These are phyloP conservation scores for Aurifilum marmelostoma DNA, from an alignment of 2,329 filamentous ascomycete genomes.

Conservation along the genomic window DNA sequence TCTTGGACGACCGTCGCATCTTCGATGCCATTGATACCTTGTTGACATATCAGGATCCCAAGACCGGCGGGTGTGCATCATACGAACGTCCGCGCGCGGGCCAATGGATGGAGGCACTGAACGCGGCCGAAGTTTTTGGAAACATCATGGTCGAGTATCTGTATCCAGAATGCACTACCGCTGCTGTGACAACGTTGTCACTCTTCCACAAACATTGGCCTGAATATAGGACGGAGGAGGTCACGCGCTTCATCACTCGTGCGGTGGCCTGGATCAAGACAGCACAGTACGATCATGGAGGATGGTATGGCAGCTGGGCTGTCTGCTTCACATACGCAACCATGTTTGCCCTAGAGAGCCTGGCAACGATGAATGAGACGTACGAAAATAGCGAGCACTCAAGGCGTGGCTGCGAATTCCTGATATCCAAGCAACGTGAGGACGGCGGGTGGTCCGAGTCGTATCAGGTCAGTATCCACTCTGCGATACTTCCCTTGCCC, in stretches of 20 bases:
- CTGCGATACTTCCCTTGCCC: neutral
- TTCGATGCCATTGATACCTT: conserved; percentile 90
- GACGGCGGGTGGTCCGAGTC: conserved; percentile 98
- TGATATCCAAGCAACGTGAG: conserved; percentile 79
- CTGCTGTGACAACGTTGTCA: conserved; percentile 84
- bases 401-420: conserved; percentile 79
- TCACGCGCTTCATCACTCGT: conserved; percentile 70
- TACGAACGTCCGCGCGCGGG: conserved; percentile 86
- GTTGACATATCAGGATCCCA: conserved; percentile 83
- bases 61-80: conserved; percentile 81
- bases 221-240: conserved; percentile 75
- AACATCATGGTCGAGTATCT: conserved; percentile 99
- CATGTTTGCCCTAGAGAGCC: conserved; percentile 92
- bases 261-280: conserved; percentile 83
- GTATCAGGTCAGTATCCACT: conserved; percentile 63
- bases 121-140: conserved; percentile 95
- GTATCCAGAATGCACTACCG: conserved; percentile 96
- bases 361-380: conserved; percentile 79
- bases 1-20: conserved; percentile 77
- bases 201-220: conserved; percentile 83
- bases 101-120: conserved; percentile 79
- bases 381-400: conserved; percentile 74
- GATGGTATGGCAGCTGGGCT: conserved; percentile 97
- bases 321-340: conserved; percentile 97
- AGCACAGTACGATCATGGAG: conserved; percentile 79